These are phyloP conservation scores for Larix sibirica DNA, from an alignment of 83 land plant species.

Conservation along the genomic window DNA sequence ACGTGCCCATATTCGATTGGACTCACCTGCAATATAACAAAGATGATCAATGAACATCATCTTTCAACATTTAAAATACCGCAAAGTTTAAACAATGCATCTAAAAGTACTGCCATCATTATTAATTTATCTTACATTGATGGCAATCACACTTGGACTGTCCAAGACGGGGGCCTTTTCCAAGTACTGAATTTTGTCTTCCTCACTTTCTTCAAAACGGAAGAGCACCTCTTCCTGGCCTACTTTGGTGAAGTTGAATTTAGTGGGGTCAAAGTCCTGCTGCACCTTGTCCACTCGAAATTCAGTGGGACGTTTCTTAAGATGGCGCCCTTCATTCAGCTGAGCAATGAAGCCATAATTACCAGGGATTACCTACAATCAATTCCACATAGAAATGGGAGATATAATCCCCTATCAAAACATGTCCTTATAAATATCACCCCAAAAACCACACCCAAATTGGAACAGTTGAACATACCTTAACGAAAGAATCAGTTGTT, in stretches of 20 bases:
- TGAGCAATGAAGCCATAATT: slow-evolving; percentile 87
- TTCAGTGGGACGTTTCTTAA: slow-evolving; percentile 95
- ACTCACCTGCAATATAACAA: slow-evolving; percentile 66
- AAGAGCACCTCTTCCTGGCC: slow-evolving; percentile 95
- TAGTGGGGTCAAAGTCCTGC: slow-evolving; percentile 88
- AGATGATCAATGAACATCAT: background rate
- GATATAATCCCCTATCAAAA: too few relatives aligned
- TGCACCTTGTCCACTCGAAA: slow-evolving; percentile 94
- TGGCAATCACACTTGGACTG: slow-evolving; percentile 82
- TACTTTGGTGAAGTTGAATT: slow-evolving; percentile 98
- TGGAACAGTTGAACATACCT: too few relatives aligned
- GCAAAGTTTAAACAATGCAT: background rate
- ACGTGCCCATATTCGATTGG: slow-evolving; percentile 99
- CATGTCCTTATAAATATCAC: too few relatives aligned
- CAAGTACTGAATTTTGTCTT: slow-evolving; percentile 33
- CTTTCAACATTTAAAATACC: background rate
- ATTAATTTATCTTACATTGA: slow-evolving; percentile 63
- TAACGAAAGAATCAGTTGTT: too few relatives aligned
- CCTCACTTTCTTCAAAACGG: slow-evolving; percentile 68
- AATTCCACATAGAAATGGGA: background rate
- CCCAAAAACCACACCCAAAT: too few relatives aligned
- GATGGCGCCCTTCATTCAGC: slow-evolving; percentile 96
- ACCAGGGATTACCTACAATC: slow-evolving; percentile 80
- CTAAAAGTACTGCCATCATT: background rate
- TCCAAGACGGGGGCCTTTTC: slow-evolving; percentile 37